phyloP scores from a whole-genome alignment of 805 yeast genomes.

The Candida odintsovae region DNA sequence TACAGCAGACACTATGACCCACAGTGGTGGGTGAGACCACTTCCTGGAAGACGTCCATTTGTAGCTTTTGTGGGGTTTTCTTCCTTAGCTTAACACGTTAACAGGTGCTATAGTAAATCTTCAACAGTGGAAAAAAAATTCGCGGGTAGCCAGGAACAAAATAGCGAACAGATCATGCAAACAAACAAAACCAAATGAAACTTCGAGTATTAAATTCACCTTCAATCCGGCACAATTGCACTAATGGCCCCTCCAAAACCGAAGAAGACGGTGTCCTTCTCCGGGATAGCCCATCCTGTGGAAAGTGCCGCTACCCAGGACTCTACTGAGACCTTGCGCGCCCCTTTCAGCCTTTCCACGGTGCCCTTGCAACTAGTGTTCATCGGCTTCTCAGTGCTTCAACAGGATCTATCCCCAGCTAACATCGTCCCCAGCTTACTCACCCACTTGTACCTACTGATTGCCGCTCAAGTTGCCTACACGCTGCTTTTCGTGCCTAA shows the following conservation, averaged over 20 bases:
- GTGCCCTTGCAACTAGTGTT: not conserved
- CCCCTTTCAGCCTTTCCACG: not conserved
- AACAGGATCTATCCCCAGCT: not conserved
- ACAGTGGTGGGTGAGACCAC: conserved; percentile 53
- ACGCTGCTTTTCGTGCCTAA: not conserved
- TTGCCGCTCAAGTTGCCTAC: not conserved
- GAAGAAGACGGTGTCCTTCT: not conserved
- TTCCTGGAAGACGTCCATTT: not conserved
- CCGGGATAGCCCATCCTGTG: not conserved
- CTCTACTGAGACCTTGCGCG: not conserved
- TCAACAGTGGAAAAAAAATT: not conserved
- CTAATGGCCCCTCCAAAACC: not conserved
- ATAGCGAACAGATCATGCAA: not conserved
- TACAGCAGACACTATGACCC: conserved; percentile 49
- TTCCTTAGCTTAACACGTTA: no score
- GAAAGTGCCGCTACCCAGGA: not conserved
- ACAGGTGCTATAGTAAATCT: no score
- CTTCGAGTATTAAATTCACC: not conserved
- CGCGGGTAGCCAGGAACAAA: not conserved
- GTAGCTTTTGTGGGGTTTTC: not conserved
- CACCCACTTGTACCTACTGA: not conserved
- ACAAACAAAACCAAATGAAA: not conserved
- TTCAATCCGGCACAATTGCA: not conserved
- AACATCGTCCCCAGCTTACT: not conserved
- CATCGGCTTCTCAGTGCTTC: not conserved